phyloP scores from a whole-genome alignment of 2,329 filamentous ascomycete genomes.

The Claviceps digitariae region DNA sequence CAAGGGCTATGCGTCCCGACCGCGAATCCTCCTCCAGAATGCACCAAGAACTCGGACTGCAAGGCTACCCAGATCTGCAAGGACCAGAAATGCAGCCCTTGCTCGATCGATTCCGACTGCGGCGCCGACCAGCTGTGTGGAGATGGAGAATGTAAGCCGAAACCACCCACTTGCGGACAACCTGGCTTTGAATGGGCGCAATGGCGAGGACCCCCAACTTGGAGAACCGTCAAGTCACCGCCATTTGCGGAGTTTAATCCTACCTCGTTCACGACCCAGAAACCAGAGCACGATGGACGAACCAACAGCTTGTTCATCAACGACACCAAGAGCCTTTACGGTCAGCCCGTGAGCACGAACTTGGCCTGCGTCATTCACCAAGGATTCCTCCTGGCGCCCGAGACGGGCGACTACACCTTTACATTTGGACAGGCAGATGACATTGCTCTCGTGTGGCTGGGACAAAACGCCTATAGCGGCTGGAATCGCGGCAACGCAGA shows the following conservation, averaged over 20 bases:
- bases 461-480: slow-evolving; percentile 5
- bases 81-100: slow-evolving; percentile 5
- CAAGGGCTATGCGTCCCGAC: slow-evolving; percentile 4
- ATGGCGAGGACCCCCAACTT: slow-evolving; percentile 5
- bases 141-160: slow-evolving; percentile 5
- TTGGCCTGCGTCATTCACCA: slow-evolving; percentile 7
- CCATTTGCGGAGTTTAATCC: slow-evolving; percentile 7
- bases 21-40: slow-evolving; percentile 2
- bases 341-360: slow-evolving; percentile 3
- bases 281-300: slow-evolving; percentile 4
- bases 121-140: slow-evolving; percentile 4
- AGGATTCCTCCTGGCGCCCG: slow-evolving; percentile 7
- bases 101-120: slow-evolving; percentile 4
- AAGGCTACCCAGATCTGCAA: slow-evolving; percentile 5
- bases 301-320: slow-evolving; percentile 7
- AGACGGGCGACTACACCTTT: slow-evolving; percentile 8
- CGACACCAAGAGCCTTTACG: slow-evolving; percentile 1
- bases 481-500: slow-evolving; percentile 8
- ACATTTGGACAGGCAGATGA: slow-evolving; percentile 8
- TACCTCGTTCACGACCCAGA: slow-evolving; percentile 2
- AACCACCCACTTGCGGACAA: slow-evolving; percentile 7
- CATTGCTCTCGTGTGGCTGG: slow-evolving; percentile 7
- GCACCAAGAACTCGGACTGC: slow-evolving; percentile 8
- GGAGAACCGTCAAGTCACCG: slow-evolving; percentile 7
- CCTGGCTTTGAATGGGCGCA: slow-evolving; percentile 8